Evolutionary conservation across 169 alveolate species (phyloP).

Genomic region (Plasmodium fragile): DNA sequence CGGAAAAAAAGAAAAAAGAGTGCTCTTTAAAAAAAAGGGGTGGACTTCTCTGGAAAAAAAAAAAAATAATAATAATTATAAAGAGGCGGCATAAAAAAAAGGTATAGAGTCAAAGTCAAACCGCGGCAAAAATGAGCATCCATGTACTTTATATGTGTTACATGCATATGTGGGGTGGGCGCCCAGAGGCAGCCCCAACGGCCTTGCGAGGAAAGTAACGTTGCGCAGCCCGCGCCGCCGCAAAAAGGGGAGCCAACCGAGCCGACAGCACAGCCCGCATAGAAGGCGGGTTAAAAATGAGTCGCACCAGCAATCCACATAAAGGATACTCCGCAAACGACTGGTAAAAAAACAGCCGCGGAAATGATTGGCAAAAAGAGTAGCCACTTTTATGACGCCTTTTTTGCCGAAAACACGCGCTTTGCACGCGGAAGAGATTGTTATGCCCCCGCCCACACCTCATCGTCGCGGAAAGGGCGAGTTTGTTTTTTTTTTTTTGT

Average conservation of each 20-base stretch:
- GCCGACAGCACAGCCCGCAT: too few species aligned
- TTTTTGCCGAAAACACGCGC: not conserved
- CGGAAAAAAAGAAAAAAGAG: not conserved
- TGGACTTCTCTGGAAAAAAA: not conserved
- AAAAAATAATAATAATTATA: too few species aligned
- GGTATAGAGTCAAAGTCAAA: not conserved
- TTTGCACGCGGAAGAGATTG: not conserved
- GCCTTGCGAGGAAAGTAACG: not conserved
- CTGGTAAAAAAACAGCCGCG: not conserved
- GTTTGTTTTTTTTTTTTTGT: too few species aligned
- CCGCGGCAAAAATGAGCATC: not conserved
- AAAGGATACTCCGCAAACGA: not conserved
- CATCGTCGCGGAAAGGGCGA: not conserved
- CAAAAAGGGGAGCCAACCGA: not conserved
- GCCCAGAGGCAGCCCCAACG: not conserved
- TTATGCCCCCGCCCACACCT: not conserved
- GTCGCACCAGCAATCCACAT: not conserved
- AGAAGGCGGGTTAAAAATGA: not conserved
- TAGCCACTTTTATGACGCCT: not conserved
- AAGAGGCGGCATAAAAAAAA: not conserved
- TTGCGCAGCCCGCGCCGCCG: not conserved
- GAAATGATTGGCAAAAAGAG: not conserved
- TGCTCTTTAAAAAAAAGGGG: not conserved
- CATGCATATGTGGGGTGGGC: not conserved
- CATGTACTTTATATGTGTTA: not conserved